These are phyloP conservation scores for Naematelia encephala DNA, from an alignment of 768 basidiomycete genomes.

Conservation along the genomic window DNA sequence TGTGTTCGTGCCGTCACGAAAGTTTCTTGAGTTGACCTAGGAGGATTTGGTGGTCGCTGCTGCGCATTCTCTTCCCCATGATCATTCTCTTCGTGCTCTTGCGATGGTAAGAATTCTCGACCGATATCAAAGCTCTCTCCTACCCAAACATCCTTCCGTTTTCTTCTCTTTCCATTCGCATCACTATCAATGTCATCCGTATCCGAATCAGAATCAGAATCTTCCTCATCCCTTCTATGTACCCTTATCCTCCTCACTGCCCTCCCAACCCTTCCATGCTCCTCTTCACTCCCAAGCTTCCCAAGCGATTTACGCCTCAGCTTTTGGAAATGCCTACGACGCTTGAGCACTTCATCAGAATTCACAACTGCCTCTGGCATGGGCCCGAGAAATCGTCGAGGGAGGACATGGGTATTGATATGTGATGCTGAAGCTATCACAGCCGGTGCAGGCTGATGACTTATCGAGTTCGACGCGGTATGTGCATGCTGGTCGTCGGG, in stretches of 20 bases:
- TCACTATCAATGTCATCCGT: slow-evolving; percentile 8
- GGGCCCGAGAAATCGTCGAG: slow-evolving; percentile 42
- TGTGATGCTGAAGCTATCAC: slow-evolving; percentile 26
- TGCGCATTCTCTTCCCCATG: slow-evolving; percentile 2
- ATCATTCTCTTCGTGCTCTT: not conserved
- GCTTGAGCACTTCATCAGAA: slow-evolving; percentile 28
- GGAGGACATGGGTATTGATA: slow-evolving; percentile 22
- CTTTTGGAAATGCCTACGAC: slow-evolving; percentile 8
- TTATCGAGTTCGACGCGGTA: not conserved
- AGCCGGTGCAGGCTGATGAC: slow-evolving; percentile 12
- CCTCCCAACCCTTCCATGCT: slow-evolving; percentile 1
- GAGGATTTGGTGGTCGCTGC: slow-evolving; percentile 2
- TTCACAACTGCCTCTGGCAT: slow-evolving; percentile 38
- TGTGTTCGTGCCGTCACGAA: slow-evolving; percentile 43
- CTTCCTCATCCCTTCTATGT: slow-evolving; percentile 13
- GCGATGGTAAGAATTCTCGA: slow-evolving; percentile 26
- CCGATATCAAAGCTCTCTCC: slow-evolving; percentile 48
- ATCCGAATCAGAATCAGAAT: slow-evolving; percentile 8
- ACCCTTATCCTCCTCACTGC: slow-evolving; percentile 10
- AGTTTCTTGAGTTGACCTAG: slow-evolving; percentile 32
- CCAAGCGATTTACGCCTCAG: not conserved
- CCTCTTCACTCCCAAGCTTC: not conserved
- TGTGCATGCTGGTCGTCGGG: not conserved
- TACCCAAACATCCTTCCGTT: slow-evolving; percentile 42
- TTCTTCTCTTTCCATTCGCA: slow-evolving; percentile 18